Conservation (phyloP, 306 rosid genomes). For the Trifolium pratense region DNA sequence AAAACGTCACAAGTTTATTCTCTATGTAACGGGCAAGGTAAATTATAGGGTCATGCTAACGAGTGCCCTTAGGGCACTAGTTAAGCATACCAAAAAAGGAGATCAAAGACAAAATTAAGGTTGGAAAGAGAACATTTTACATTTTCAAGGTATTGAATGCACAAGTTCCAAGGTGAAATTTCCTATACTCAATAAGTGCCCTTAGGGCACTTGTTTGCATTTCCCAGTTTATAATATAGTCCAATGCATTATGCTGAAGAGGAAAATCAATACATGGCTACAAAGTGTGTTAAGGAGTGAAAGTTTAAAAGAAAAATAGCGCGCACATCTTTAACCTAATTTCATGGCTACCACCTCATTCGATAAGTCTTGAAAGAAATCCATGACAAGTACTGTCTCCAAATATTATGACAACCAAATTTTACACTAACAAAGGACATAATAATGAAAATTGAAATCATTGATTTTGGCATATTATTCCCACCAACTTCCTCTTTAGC, state of each 20-base stretch:
- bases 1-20: slow-evolving; percentile 10
- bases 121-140: too few relatives aligned
- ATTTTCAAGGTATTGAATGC: too few relatives aligned
- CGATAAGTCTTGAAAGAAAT: slow-evolving; percentile 14
- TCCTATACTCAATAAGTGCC: too few relatives aligned
- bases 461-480: slow-evolving; percentile 21
- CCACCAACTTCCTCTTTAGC: slow-evolving; percentile 28
- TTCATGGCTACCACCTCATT: background rate
- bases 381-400: background rate
- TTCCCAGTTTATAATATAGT: slow-evolving; percentile 7
- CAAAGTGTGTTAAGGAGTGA: background rate
- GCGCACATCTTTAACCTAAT: slow-evolving; percentile 11
- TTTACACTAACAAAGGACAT: background rate
- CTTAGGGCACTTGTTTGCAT: too few relatives aligned
- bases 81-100: too few relatives aligned
- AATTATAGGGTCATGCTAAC: too few relatives aligned
- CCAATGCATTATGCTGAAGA: slow-evolving; percentile 9
- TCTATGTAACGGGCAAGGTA: background rate
- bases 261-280: background rate
- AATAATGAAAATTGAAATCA: slow-evolving; percentile 15
- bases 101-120: too few relatives aligned
- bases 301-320: background rate
- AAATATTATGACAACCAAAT: slow-evolving; percentile 1
- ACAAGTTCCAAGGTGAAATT: too few relatives aligned
- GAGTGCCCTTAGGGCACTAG: too few relatives aligned